Base-by-base conservation (phyloP, 1,139 yeast species). In the Entelexis paramagnoliae region DNA sequence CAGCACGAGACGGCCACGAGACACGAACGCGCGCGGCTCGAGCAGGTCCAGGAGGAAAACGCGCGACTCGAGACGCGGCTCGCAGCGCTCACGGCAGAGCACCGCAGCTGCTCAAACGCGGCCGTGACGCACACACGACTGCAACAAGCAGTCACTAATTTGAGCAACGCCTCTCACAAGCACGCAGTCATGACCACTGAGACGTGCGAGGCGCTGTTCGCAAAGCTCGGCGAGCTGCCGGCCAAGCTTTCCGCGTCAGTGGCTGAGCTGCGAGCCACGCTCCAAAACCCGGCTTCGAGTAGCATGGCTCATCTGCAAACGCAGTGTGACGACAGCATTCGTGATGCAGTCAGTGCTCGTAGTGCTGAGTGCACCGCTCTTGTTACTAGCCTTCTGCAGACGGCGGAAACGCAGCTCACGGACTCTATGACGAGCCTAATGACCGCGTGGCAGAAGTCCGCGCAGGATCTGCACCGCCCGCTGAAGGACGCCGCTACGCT, bases 11-110 rank as follows among this genome's bases (percentile, higher is more conserved):
- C 51, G 1, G 47, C 49, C 17, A 24, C 39, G 13, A 40, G 46
- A 30, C 51, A 49, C 42, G 34, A 51, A 33, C 46, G 28, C 32
- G 46, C 45, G 9, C 41, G 32, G 38, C 40, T 49, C 24, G 42
- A 40, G 13, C 42, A 20, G 2, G 17, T 36, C n/a, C 33, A 30
- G 11, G 19, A 14, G 9, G 44, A 36, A 13, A 44, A 49, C 17
- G 32, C 33, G 1, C 19, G 24, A 26, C 42, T 49, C 4, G 29
- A 26, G 28, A 26, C 44, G 8, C 48, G 43, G 26, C 45, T 35
- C 19, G 16, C 22, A 2, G 42, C 32, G 13, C 33, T 49, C 22
- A 17, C 32, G 26, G 44, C 14, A 13, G 36, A 49, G 16, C 33
- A 26, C 26, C 44, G 34, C 4, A 10, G 29, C 13, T 36, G 33